A percentile compares a stretch with the other conserved stretches of the same genome.
Conservation (phyloP, 106 monocot species). For the Apostasia shenzhenica region DNA sequence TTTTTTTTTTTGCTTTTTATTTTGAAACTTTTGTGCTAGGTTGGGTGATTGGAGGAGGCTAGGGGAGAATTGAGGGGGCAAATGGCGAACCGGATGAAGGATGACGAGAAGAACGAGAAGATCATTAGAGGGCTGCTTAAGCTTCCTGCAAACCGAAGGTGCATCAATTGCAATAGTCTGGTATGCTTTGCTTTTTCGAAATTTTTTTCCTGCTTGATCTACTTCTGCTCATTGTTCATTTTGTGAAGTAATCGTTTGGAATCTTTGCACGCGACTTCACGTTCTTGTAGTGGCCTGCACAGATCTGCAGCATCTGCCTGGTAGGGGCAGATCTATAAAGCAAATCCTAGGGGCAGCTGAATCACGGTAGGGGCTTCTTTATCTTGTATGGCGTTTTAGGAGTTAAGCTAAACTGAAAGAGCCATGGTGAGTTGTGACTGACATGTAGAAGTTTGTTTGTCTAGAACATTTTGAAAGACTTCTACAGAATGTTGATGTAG, state of each 20-base stretch:
- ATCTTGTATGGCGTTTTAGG: too few relatives aligned
- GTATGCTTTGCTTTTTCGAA: slow-evolving; percentile 22
- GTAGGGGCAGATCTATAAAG: too few relatives aligned
- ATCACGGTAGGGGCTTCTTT: too few relatives aligned
- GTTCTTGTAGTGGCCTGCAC: neutral
- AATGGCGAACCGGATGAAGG: slow-evolving; percentile 78
- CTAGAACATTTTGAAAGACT: too few relatives aligned
- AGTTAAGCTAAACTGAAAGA: too few relatives aligned
- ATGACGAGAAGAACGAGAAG: slow-evolving; percentile 91
- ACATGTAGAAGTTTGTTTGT: too few relatives aligned
- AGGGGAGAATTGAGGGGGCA: slow-evolving; percentile 2
- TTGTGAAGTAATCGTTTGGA: neutral
- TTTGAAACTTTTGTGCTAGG: slow-evolving; percentile 4
- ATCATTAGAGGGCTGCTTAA: slow-evolving; percentile 85
- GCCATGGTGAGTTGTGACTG: too few relatives aligned
- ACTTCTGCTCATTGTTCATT: neutral
- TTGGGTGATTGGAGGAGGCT: slow-evolving; percentile 2
- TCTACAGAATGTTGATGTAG: too few relatives aligned
- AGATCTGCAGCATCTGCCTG: too few relatives aligned
- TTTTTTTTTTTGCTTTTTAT: neutral
- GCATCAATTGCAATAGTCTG: slow-evolving; percentile 91
- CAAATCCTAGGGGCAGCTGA: too few relatives aligned
- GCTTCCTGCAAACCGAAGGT: slow-evolving; percentile 70
- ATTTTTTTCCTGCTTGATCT: neutral
- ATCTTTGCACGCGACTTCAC: neutral